Evolutionary conservation across 805 yeast species (phyloP).

Genomic region (Nakazawaea molendinolei): DNA sequence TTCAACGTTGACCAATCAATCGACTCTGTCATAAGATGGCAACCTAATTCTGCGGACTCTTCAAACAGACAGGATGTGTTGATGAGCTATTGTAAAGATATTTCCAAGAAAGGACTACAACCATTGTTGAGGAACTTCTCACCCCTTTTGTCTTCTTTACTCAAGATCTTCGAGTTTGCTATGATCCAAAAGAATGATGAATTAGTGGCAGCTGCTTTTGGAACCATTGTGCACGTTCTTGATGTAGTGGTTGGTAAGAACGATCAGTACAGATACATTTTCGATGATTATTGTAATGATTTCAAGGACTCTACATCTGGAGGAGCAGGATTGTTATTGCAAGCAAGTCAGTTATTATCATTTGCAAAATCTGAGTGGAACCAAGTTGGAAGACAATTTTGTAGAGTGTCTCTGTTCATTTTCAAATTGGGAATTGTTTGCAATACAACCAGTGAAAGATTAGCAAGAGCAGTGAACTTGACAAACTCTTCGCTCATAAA

Average conservation of each 20-base stretch:
- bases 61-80: constrained; percentile 37
- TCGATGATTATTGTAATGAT: constrained; percentile 41
- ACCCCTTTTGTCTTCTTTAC: constrained; percentile 37
- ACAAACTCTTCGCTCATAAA: constrained; percentile 28
- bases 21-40: constrained; percentile 49
- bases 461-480: constrained; percentile 17
- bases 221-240: constrained; percentile 51
- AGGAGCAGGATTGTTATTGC: constrained; percentile 3
- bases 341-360: constrained; percentile 32
- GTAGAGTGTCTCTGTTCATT: constrained; percentile 50
- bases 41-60: constrained; percentile 32
- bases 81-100: constrained; percentile 37
- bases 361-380: constrained; percentile 53
- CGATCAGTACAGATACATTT: constrained; percentile 52
- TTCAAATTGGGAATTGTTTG: constrained; percentile 32
- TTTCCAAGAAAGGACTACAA: constrained; percentile 47
- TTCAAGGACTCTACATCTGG: constrained; percentile 14
- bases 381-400: constrained; percentile 54
- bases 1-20: constrained; percentile 54
- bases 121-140: constrained; percentile 56
- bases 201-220: constrained; percentile 36
- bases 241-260: constrained; percentile 62
- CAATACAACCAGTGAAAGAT: constrained; percentile 12
- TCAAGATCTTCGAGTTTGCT: constrained; percentile 28
- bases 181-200: constrained; percentile 14